These are phyloP conservation scores for Xylaria flabelliformis DNA, from an alignment of 495 filamentous ascomycete genomes.

Conservation along the genomic window DNA sequence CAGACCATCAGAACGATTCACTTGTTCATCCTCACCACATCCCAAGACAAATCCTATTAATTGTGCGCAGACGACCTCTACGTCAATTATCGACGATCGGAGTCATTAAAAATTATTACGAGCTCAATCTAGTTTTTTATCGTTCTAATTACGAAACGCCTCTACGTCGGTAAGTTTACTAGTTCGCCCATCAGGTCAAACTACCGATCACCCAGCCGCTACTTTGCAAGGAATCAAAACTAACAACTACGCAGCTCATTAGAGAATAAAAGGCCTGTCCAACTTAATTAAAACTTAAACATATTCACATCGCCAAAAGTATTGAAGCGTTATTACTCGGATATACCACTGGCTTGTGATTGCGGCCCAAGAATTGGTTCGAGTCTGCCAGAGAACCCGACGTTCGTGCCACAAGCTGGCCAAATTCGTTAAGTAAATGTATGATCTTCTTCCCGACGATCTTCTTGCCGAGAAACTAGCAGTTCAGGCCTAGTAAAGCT, in stretches of 20 bases:
- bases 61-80: neutral
- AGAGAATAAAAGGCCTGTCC: neutral
- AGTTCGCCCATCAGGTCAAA: neutral
- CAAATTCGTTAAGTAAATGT: slow-evolving; percentile 8
- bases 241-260: neutral
- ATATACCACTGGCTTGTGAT: neutral
- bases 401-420: neutral
- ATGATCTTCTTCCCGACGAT: slow-evolving; percentile 19
- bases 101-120: too few relatives aligned
- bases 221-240: neutral
- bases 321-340: neutral
- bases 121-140: neutral
- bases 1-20: neutral
- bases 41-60: neutral
- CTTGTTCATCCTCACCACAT: neutral
- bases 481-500: slow-evolving; percentile 24
- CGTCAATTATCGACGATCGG: neutral
- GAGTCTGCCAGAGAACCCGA: neutral
- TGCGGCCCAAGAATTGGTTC: neutral
- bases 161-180: neutral
- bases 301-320: neutral
- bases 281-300: neutral
- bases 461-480: slow-evolving; percentile 13
- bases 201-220: neutral
- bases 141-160: neutral